Evolutionary conservation across 257 asterid genomes (phyloP), one percentile per base, ranked within the genome.

Genomic region (Jasminum sambac): DNA sequence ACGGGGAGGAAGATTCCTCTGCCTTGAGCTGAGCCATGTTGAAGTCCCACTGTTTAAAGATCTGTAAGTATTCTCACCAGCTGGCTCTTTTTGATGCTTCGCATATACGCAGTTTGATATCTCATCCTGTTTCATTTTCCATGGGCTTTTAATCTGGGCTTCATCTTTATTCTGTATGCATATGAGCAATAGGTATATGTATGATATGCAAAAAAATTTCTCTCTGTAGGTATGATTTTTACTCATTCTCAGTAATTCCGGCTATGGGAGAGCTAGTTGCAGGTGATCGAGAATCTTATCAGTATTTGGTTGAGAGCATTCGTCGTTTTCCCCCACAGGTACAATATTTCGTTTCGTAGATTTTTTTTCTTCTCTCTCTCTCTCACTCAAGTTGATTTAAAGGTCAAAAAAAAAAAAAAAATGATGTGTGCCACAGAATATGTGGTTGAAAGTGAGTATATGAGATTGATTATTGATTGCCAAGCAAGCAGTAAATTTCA

Each of bases 241-340:
- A 94, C 83, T 89, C 99, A 12, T 94, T 91, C 88, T 85, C 96
- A 40, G 89, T 91, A 69, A 89, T 91, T 72, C 99, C 99, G 4
- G 82, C 85, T 19, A 19, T 94, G 11, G 99, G 96, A 69, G 87
- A 91, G 83, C 77, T 88, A 48, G 95, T 94, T 68, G 90, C 95
- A 5, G 93, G 96, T 62, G 99, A 94, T 81, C 90, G 97, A 60
- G 90, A 83, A 59, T 86, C 99, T 75, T 91, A 91, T 77, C 88
- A 91, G 72, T 86, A 94, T 77, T 77, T 94, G 72, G 97, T 91
- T 67, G 97, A 94, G 85, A 91, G 96, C 55, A 68, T 85, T 71
- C 96, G 97, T 26, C 92, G 90, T 26, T 94, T 94, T 64, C 98
- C 98, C 36, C 64, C 86, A 21, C 98, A 94, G 98, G 98, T 89